Conservation (phyloP, 768 basidiomycete genomes). For the Lactarius hatsudake region DNA sequence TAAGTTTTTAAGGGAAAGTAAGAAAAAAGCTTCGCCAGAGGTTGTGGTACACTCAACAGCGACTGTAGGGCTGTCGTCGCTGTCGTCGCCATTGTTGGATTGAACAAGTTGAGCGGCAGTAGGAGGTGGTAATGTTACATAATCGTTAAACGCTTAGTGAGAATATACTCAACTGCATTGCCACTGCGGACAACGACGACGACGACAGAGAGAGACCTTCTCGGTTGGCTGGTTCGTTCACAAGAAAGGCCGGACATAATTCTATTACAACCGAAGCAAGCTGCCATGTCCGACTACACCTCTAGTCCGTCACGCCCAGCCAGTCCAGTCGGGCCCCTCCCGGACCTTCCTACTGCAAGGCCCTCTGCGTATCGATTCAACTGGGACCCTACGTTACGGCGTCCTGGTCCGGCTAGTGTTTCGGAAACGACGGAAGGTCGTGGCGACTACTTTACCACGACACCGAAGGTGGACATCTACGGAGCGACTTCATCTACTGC, state of each 20-base stretch:
- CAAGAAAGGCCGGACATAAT: not conserved
- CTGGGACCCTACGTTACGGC: constrained; percentile 62
- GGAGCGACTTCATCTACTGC: constrained; percentile 47
- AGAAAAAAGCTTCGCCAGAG: constrained; percentile 26
- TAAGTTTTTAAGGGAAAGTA: constrained; percentile 30
- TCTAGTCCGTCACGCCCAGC: constrained; percentile 58
- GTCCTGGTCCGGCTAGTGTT: constrained; percentile 64
- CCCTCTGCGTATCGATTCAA: constrained; percentile 61
- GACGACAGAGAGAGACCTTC: not conserved
- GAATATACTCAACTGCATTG: not conserved
- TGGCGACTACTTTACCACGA: constrained; percentile 51
- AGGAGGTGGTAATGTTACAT: not conserved
- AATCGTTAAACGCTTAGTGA: not conserved
- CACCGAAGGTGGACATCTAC: constrained; percentile 45
- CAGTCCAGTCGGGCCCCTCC: constrained; percentile 49
- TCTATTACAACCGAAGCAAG: not conserved
- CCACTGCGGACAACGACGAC: not conserved
- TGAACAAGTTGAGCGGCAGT: not conserved
- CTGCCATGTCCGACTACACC: constrained; percentile 41
- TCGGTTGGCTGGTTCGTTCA: not conserved
- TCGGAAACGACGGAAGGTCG: constrained; percentile 70
- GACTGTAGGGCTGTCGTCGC: constrained; percentile 17
- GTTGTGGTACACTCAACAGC: constrained; percentile 13
- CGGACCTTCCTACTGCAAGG: constrained; percentile 46
- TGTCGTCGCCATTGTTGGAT: constrained; percentile 5